These are phyloP conservation scores for Aspergillus uvarum DNA, from an alignment of 2,329 filamentous ascomycete genomes.

Conservation along the genomic window DNA sequence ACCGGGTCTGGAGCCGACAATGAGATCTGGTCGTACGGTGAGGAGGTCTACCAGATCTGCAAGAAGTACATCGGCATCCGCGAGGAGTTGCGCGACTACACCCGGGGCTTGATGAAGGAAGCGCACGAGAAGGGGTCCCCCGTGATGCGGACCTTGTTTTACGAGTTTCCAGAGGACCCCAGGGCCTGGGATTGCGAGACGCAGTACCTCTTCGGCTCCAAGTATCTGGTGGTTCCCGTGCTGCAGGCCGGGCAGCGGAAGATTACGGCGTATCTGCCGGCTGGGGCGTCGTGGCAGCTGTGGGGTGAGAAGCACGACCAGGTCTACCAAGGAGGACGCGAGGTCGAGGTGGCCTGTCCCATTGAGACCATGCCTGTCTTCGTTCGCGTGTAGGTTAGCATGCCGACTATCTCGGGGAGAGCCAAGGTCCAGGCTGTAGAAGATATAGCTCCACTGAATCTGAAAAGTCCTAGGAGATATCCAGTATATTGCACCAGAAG, in stretches of 20 bases:
- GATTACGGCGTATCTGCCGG: conserved; percentile 55
- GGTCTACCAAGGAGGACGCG: conserved; percentile 40
- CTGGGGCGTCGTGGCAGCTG: conserved; percentile 47
- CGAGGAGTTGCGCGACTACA: conserved; percentile 60
- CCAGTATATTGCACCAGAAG: too few species aligned
- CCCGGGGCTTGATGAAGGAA: conserved; percentile 57
- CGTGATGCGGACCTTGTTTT: conserved; percentile 63
- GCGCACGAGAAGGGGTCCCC: conserved; percentile 62
- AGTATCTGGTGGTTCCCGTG: conserved; percentile 60
- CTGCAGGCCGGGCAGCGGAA: conserved; percentile 49
- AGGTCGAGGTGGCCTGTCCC: conserved; percentile 45
- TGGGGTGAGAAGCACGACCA: conserved; percentile 32
- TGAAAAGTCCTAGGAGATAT: too few species aligned
- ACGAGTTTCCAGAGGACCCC: conserved; percentile 60
- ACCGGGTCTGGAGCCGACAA: conserved; percentile 30
- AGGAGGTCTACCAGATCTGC: conserved; percentile 60
- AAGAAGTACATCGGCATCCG: conserved; percentile 59
- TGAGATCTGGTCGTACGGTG: conserved; percentile 67
- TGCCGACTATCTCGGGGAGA: not conserved
- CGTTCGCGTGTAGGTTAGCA: conserved; percentile 16
- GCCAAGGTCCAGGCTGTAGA: too few species aligned
- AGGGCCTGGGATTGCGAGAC: conserved; percentile 58
- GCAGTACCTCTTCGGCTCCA: conserved; percentile 64
- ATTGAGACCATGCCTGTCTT: conserved; percentile 53
- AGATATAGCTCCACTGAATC: too few species aligned